Percentiles rank a stretch among this genome's conserved stretches.
Conservation (phyloP, 2,329 filamentous ascomycete genomes). For the Drechslerella dactyloides region DNA sequence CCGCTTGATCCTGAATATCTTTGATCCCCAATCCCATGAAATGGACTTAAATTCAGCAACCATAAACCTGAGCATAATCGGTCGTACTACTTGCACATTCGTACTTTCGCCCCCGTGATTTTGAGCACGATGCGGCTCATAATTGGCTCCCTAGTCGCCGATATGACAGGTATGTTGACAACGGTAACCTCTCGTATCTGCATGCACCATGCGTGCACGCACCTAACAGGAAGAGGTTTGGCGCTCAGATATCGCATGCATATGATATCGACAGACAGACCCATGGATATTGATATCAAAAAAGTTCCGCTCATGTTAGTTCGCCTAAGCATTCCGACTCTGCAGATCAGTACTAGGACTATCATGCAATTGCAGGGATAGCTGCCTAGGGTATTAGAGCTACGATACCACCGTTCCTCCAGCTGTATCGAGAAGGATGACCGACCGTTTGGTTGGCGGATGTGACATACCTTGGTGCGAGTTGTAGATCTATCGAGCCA, state of each 20-base stretch:
- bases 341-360: too few relatives aligned
- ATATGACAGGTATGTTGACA: conserved; percentile 19
- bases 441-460: background rate
- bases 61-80: too few relatives aligned
- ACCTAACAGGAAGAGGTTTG: conserved; percentile 12
- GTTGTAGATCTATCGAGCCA: background rate
- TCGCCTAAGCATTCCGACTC: too few relatives aligned
- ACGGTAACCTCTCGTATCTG: conserved; percentile 13
- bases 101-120: too few relatives aligned
- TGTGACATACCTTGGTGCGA: background rate
- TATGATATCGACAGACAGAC: too few relatives aligned
- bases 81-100: too few relatives aligned
- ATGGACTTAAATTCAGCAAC: too few relatives aligned
- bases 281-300: too few relatives aligned
- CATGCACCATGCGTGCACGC: conserved; percentile 19
- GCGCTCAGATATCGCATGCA: conserved; percentile 6
- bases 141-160: conserved; percentile 7
- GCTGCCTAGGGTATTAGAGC: background rate
- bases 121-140: conserved; percentile 20
- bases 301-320: too few relatives aligned
- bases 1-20: conserved; percentile 32
- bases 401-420: background rate
- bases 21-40: conserved; percentile 1
- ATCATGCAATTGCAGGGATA: background rate
- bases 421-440: background rate